A percentile compares a stretch with the other conserved stretches of the same genome.
phyloP scores from a whole-genome alignment of 139 green algal genomes.

The Axilococcus clingmanii region DNA sequence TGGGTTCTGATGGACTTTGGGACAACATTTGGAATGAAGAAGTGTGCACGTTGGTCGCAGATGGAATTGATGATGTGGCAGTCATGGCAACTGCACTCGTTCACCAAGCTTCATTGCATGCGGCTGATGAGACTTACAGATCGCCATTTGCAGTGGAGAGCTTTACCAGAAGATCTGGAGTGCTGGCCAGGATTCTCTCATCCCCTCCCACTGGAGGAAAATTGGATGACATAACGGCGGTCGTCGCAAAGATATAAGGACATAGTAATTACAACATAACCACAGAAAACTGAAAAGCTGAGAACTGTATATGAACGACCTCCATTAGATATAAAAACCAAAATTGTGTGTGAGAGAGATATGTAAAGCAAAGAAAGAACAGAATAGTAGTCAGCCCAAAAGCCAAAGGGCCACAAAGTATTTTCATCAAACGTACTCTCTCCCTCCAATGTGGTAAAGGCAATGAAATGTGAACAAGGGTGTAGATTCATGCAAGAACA shows the following conservation, averaged over 20 bases:
- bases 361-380: too few relatives aligned
- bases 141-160: constrained; percentile 62
- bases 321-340: too few relatives aligned
- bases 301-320: too few relatives aligned
- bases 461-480: too few relatives aligned
- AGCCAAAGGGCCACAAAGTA: too few relatives aligned
- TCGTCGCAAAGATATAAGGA: constrained; percentile 50
- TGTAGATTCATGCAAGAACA: too few relatives aligned
- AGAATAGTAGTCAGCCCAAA: too few relatives aligned
- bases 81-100: constrained; percentile 23
- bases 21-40: constrained; percentile 95
- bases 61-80: constrained; percentile 10
- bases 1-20: constrained; percentile 89
- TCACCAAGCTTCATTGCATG: constrained; percentile 16
- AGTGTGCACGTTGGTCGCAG: constrained; percentile 43
- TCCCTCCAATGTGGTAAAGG: too few relatives aligned
- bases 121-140: constrained; percentile 17
- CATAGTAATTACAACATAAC: too few relatives aligned
- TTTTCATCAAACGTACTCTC: too few relatives aligned
- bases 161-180: background rate
- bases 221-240: constrained; percentile 71
- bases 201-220: constrained; percentile 59
- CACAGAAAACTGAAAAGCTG: too few relatives aligned
- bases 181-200: constrained; percentile 2
- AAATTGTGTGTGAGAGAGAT: too few relatives aligned